A percentile compares a stretch with the other conserved stretches of the same genome.
phyloP scores from a whole-genome alignment of 495 filamentous ascomycete species.

The Rhypophila decipiens region DNA sequence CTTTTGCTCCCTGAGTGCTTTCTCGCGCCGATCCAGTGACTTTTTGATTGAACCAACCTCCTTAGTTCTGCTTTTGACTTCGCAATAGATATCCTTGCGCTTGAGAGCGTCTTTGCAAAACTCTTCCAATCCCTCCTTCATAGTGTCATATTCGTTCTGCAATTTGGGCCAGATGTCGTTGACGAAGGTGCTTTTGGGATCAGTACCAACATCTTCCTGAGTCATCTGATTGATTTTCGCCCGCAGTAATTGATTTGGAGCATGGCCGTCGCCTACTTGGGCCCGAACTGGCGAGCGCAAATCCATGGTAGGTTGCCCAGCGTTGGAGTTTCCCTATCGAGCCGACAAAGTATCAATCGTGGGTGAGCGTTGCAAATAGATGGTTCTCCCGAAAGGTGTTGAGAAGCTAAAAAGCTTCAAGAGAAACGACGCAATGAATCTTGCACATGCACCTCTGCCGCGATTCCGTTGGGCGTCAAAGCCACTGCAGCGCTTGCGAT shows the following conservation, averaged over 20 bases:
- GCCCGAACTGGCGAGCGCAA: background rate
- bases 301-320: background rate
- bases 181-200: conserved; percentile 5
- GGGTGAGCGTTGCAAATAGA: background rate
- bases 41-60: background rate
- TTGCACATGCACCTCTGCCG: background rate
- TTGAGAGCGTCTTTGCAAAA: conserved; percentile 6
- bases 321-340: no score
- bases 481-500: background rate
- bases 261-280: background rate
- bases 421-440: background rate
- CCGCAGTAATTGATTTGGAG: background rate
- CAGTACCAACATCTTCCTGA: background rate
- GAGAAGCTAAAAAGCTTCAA: background rate
- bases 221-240: conserved; percentile 2
- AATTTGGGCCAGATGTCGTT: conserved; percentile 4
- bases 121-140: conserved; percentile 3
- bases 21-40: conserved; percentile 2
- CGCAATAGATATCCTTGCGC: background rate
- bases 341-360: background rate
- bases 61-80: conserved; percentile 6
- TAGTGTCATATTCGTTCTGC: conserved; percentile 6
- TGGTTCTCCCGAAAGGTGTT: background rate
- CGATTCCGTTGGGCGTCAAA: background rate
- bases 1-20: background rate